Evolutionary conservation across 1,139 yeast species (phyloP), one percentile per base, ranked within the genome.

Genomic region (Saccharomycopsis hybrid): DNA sequence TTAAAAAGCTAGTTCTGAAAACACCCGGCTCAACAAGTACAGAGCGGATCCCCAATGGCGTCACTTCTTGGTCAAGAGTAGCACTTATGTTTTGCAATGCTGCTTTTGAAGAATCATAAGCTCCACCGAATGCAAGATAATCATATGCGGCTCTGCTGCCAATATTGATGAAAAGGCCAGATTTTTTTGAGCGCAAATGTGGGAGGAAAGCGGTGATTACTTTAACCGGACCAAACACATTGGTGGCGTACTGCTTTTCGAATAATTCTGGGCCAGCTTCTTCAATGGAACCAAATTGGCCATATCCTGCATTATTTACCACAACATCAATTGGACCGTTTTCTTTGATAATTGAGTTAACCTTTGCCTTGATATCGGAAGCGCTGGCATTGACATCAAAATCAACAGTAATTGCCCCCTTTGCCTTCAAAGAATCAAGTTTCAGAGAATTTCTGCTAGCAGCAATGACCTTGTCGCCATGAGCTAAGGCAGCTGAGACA

Each of bases 241-340:
- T 41, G 25, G 44, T 25, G 5, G 3, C 7, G 18, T 13, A 43
- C 18, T 32, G 39, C 7, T 32, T 32, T 33, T 43, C 39, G 5
- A 43, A 11, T n/a, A 33, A 24, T 7, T 18, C 39, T 9, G 8
- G 11, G 3, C 24, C 46, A 8, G 8, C 18, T 39, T 39, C 42
- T 24, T 39, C 42, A 31, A 43, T 13, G 13, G 39, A 33, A 24
- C 46, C 46, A n/a, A 43, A 24, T 11, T 32, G n/a, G 11, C 39
- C 46, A 18, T 32, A 43, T 5, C 46, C 46, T 2, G 46, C 46
- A 32, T 43, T 43, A 25, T 39, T 39, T 5, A 39, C 42, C 9
- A 18, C 28, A 9, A 39, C 42, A 24, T 39, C 42, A 27, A 39
- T 13, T 24, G 42, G 42, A 24, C 42, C 42, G 30, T 39, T n/a